A percentile compares a stretch with the other conserved stretches of the same genome.
Conservation (phyloP, 805 yeast genomes). For the Komagataella populi region DNA sequence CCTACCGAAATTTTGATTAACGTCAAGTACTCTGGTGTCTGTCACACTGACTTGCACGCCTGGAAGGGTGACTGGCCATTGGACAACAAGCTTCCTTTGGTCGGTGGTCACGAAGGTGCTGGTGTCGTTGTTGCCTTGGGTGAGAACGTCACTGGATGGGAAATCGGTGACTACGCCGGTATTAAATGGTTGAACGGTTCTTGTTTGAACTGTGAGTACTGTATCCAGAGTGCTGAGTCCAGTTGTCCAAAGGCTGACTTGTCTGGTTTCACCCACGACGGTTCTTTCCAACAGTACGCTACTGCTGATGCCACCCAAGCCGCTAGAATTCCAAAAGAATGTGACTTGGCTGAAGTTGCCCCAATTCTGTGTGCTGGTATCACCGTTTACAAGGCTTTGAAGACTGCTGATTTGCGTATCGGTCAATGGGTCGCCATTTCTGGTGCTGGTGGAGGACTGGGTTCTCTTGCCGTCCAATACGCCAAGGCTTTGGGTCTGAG, state of each 20-base stretch:
- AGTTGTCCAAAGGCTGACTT: conserved; percentile 60
- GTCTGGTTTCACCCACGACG: conserved; percentile 67
- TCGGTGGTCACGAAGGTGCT: conserved; percentile 68
- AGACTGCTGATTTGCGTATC: conserved; percentile 32
- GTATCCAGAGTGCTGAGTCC: conserved; percentile 44
- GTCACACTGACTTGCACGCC: conserved; percentile 66
- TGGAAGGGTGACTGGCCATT: conserved; percentile 67
- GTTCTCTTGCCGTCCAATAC: conserved; percentile 63
- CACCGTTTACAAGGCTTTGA: conserved; percentile 39
- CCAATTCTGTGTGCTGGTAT: conserved; percentile 42
- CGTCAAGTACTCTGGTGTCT: conserved; percentile 63
- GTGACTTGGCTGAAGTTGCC: conserved; percentile 31
- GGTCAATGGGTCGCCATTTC: conserved; percentile 69
- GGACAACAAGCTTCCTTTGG: conserved; percentile 42
- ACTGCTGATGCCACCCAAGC: conserved; percentile 41
- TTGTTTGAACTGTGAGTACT: conserved; percentile 50
- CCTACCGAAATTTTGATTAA: conserved; percentile 51
- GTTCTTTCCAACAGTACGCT: conserved; percentile 40
- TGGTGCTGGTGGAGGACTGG: conserved; percentile 79
- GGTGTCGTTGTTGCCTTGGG: conserved; percentile 58
- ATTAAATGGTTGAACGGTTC: conserved; percentile 60
- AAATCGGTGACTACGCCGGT: conserved; percentile 56
- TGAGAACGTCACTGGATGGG: conserved; percentile 41
- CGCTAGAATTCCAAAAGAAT: conserved; percentile 28
- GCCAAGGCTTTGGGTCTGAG: conserved; percentile 65